Base-by-base conservation (phyloP, 129 eudicot species). In the Pittosporum tobira region DNA sequence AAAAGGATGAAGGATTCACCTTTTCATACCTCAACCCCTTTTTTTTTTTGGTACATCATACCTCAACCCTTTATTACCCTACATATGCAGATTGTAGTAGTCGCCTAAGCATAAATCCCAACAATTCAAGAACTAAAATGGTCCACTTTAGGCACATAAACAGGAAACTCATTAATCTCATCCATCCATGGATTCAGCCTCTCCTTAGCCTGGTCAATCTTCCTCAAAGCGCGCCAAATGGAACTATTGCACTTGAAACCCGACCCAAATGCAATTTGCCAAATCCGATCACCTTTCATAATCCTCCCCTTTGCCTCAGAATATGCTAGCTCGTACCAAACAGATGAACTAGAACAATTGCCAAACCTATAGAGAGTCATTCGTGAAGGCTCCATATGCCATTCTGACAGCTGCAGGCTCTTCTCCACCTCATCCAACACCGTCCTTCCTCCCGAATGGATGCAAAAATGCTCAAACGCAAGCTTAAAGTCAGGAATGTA, bases 291-390 rank as follows among this genome's bases (percentile, higher is more conserved):
- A n/a, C 84, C 87, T 42, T 68, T 80, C 34, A 3, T 71, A 25
- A 82, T 68, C 57, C 84, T 48, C 16, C 89, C 89, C 26, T n/a
- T n/a, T n/a, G n/a, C n/a, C n/a, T n/a, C n/a, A n/a, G n/a, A n/a
- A n/a, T n/a, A n/a, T n/a, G n/a, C 78, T 82, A 1, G 89, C 84
- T 71, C 81, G 29, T 82, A 82, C 88, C 88, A 82, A 46, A 82
- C 8, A 0, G 88, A 82, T 57, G 82, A 78, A 51, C 89, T 82
- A 0, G 89, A 82, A 10, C 84, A 78, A 71, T 78, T 82, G 2
- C 88, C 88, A 67, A 74, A 81, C 50, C 84, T 67, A 22, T 81
- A 67, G 1, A 81, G 77, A 1, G 88, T 82, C 90, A 82, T 82
- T 62, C 90, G 54, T 0, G 90, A 82, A 3, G 90, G 85, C 55